phyloP scores from a whole-genome alignment of 169 alveolate genomes.

The Plasmodium gonderi region DNA sequence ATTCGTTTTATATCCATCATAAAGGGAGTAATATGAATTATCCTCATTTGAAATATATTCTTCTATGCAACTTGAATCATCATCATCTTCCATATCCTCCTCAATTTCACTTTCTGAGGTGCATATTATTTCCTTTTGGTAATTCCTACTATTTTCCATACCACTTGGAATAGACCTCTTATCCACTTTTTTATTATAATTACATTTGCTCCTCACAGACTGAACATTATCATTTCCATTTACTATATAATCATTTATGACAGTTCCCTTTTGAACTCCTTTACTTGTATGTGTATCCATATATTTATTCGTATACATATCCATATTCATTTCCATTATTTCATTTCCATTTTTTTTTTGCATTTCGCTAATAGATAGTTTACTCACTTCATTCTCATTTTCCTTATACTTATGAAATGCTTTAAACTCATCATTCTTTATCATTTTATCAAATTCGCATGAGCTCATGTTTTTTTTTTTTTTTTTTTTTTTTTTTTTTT shows the following conservation, averaged over 20 bases:
- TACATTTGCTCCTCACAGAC: neutral
- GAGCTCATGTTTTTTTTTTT: neutral
- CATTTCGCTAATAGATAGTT: neutral
- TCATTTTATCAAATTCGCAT: neutral
- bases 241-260: neutral
- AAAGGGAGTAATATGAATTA: slow-evolving; percentile 30
- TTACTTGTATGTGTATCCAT: no score
- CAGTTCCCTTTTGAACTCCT: neutral
- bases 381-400: slow-evolving; percentile 19
- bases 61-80: slow-evolving; percentile 19
- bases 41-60: slow-evolving; percentile 23
- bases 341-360: neutral
- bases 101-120: neutral
- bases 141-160: neutral
- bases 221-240: neutral
- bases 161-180: neutral
- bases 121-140: neutral
- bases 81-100: neutral
- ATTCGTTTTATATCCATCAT: slow-evolving; percentile 71
- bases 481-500: neutral
- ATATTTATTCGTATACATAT: no score
- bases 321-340: neutral
- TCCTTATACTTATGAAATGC: neutral
- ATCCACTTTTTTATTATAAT: neutral
- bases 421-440: slow-evolving; percentile 17